A percentile compares a stretch with the other conserved stretches of the same genome.
phyloP scores from a whole-genome alignment of 257 asterid genomes.

The Ballota nigra region DNA sequence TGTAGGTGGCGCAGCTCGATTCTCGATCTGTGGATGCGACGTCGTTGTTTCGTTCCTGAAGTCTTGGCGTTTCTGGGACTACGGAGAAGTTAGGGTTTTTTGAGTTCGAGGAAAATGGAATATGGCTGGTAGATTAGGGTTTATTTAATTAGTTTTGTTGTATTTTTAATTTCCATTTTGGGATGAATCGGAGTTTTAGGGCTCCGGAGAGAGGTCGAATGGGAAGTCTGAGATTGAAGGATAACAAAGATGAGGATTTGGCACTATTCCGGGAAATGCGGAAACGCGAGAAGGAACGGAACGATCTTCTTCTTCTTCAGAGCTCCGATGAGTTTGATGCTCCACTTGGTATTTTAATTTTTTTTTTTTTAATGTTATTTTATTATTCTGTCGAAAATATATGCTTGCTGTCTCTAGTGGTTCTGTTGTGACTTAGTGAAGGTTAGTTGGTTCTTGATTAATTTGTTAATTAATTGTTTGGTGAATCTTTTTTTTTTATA shows the following conservation, averaged over 20 bases:
- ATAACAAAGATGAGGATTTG: conserved; percentile 77
- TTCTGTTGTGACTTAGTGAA: conserved; percentile 21
- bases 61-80: conserved; percentile 16
- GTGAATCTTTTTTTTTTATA: conserved; percentile 30
- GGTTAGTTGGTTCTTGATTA: conserved; percentile 21
- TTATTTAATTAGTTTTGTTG: conserved; percentile 15
- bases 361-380: neutral
- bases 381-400: neutral
- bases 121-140: conserved; percentile 30
- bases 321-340: conserved; percentile 79
- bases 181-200: conserved; percentile 88
- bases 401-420: neutral
- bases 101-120: conserved; percentile 21
- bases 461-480: conserved; percentile 23
- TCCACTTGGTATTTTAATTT: conserved; percentile 53
- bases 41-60: conserved; percentile 23
- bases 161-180: conserved; percentile 18
- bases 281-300: conserved; percentile 77
- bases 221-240: conserved; percentile 69
- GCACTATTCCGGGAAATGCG: conserved; percentile 91
- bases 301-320: conserved; percentile 60
- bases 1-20: conserved; percentile 33
- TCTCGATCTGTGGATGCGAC: conserved; percentile 42
- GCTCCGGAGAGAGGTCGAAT: conserved; percentile 61
- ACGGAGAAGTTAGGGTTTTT: conserved; percentile 41